Evolutionary conservation across 805 yeast genomes (phyloP).

Genomic region (Starmera quercuum): DNA sequence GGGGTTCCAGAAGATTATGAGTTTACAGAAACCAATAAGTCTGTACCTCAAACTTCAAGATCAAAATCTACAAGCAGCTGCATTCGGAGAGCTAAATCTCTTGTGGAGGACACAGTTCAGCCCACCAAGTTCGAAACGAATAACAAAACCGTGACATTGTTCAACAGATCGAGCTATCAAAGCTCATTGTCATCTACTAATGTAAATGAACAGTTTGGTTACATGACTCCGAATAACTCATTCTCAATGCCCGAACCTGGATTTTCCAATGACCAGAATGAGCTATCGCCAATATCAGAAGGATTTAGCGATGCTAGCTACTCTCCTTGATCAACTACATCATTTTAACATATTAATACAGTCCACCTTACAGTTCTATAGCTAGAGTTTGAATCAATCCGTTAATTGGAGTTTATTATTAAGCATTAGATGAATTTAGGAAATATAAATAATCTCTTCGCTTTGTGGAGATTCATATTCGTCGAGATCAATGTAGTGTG

Average conservation of each 20-base stretch:
- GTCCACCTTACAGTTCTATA: no score
- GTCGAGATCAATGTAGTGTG: no score
- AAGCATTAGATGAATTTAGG: no score
- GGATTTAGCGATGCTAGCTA: slow-evolving; percentile 15
- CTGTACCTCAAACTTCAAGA: slow-evolving; percentile 2
- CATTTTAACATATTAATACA: neutral
- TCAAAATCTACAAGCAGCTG: slow-evolving; percentile 12
- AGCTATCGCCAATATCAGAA: slow-evolving; percentile 21
- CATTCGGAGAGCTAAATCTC: slow-evolving; percentile 7
- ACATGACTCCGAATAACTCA: slow-evolving; percentile 16
- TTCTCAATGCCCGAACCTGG: slow-evolving; percentile 15
- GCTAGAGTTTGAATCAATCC: no score
- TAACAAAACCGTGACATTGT: slow-evolving; percentile 32
- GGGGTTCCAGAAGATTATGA: slow-evolving; percentile 38
- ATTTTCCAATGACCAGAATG: slow-evolving; percentile 11
- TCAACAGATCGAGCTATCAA: slow-evolving; percentile 13
- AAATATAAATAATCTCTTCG: no score
- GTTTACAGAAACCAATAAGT: slow-evolving; percentile 8
- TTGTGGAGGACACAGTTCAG: slow-evolving; percentile 19
- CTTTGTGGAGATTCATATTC: no score
- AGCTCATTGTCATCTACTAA: slow-evolving; percentile 3
- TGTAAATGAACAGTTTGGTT: slow-evolving; percentile 5
- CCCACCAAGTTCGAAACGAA: slow-evolving; percentile 27
- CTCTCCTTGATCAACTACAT: slow-evolving; percentile 5
- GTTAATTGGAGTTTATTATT: no score